Base-by-base conservation (phyloP, 2,329 filamentous ascomycete species). In the Ampelomyces quisqualis region DNA sequence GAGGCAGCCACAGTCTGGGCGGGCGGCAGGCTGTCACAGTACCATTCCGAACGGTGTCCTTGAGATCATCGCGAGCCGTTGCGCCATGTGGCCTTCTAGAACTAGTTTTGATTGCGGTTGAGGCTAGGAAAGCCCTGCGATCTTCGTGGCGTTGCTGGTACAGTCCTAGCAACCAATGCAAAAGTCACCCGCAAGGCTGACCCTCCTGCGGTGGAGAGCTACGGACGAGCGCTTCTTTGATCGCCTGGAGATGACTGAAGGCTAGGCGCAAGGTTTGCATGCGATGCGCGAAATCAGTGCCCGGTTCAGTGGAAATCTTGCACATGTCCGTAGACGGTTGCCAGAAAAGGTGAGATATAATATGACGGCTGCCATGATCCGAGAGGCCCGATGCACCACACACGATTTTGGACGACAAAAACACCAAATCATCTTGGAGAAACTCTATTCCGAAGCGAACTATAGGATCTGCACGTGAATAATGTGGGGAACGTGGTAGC, bases 401-500 rank as follows among this genome's bases (percentile, higher is more conserved):
- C n/a, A n/a, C n/a, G 37, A 21, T 41, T 38, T 45, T 47, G 53
- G 44, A 47, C 55, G 46, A 53, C 35, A 47, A 29, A 38, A 56
- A 44, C 35, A 34, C 53, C 35, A 22, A 48, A 31, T 23, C 28
- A 48, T 47, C 44, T 49, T 47, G 47, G 44, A 27, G 39, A 38
- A 38, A 39, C 51, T 40, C 26, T 40, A 54, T 47, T 40, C 29
- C 48, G 52, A 53, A 58, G 47, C 47, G 46, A 57, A 49, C 38
- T 48, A 46, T 52, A 49, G 43, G 57, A 64, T 60, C 60, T 56
- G 48, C 55, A 42, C 9, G 45, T 51, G 52, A 51, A 53, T 46
- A 57, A 51, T 61, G 57, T 63, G 60, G 60, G 53, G 58, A 60
- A 63, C 48, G 45, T 49, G 46, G 45, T 50, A 43, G 45, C 43